Evolutionary conservation across 2,329 filamentous ascomycete species (phyloP), one percentile per base, ranked within the genome.

Genomic region (Saccharata proteae): DNA sequence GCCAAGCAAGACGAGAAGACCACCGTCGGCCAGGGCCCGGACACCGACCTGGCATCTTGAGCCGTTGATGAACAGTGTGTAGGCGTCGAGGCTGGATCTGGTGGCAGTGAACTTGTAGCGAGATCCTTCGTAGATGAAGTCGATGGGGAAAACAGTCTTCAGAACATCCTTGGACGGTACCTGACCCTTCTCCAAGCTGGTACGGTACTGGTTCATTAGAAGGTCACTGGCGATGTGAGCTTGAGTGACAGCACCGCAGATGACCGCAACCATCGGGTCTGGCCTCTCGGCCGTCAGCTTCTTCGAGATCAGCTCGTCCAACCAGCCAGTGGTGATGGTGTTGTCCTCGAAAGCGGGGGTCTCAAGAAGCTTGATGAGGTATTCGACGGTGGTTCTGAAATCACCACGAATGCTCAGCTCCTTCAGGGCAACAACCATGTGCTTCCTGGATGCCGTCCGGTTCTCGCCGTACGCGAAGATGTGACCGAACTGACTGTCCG

Each of bases 391-490:
- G 32, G 90, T 98, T 53, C 86, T 74, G 73, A 98, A 98, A 58
- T 98, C 90, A 71, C 90, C 90, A 63, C 90, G 90, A 67, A 98
- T 98, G 65, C 88, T 98, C 62, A 98, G 62, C 63, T 98, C 90
- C 69, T 98, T 98, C 53, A 98, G 65, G 11, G 90, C 90, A 45
- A 98, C 81, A 44, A 98, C 86, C 90, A 98, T 98, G 67, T 98
- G 92, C 61, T 98, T 98, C 44, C 90, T 70, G 16, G 90, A 98
- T 16, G 90, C 86, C 30, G 85, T 80, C 57, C 90, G 78, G 66
- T 92, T 98, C 69, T 98, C 90, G 39, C 90, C 90, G 48, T 96
- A 98, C 31, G 90, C 92, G 59, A 98, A 98, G 46, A 98, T 98
- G 63, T 98, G 90, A 62, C 90, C 90, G 48, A 98, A 98, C 54